phyloP scores from a whole-genome alignment of 164 flowering plant species.

The Stephania cephalantha region DNA sequence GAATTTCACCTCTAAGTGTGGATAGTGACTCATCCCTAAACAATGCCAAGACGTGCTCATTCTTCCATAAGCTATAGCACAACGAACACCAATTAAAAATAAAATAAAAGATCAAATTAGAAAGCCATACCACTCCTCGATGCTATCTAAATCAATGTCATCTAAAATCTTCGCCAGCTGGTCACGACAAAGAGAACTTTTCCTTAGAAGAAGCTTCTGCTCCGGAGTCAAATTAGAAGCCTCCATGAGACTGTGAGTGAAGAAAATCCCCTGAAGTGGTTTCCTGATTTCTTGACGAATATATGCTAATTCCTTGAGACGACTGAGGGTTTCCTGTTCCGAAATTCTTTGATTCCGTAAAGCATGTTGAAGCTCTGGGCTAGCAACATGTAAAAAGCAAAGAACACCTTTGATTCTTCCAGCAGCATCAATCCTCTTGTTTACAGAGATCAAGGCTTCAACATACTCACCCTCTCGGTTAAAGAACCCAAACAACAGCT shows the following conservation, averaged over 20 bases:
- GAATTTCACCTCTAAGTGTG: not conserved
- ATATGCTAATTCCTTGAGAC: constrained; percentile 48
- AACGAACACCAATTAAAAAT: not conserved
- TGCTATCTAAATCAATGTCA: constrained; percentile 55
- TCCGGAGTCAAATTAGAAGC: constrained; percentile 43
- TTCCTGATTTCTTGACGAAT: constrained; percentile 52
- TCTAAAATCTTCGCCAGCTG: constrained; percentile 50
- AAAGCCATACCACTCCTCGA: constrained; percentile 62
- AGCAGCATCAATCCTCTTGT: constrained; percentile 39
- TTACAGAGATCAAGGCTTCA: constrained; percentile 61
- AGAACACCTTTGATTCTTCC: constrained; percentile 54
- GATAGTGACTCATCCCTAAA: not conserved
- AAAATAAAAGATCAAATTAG: not conserved
- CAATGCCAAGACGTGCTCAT: not conserved
- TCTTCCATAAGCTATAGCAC: not conserved
- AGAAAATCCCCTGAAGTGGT: constrained; percentile 48
- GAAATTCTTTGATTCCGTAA: constrained; percentile 54
- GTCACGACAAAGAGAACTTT: constrained; percentile 42
- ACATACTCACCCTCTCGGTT: constrained; percentile 42
- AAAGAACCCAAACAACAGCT: constrained; percentile 55
- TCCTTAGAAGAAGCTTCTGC: constrained; percentile 48
- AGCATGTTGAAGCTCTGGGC: constrained; percentile 71
- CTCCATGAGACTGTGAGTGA: constrained; percentile 42
- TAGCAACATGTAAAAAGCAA: constrained; percentile 70
- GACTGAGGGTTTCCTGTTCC: constrained; percentile 53